These are phyloP conservation scores for Cercospora brassicicola DNA, from an alignment of 2,329 filamentous ascomycete species.

Conservation along the genomic window DNA sequence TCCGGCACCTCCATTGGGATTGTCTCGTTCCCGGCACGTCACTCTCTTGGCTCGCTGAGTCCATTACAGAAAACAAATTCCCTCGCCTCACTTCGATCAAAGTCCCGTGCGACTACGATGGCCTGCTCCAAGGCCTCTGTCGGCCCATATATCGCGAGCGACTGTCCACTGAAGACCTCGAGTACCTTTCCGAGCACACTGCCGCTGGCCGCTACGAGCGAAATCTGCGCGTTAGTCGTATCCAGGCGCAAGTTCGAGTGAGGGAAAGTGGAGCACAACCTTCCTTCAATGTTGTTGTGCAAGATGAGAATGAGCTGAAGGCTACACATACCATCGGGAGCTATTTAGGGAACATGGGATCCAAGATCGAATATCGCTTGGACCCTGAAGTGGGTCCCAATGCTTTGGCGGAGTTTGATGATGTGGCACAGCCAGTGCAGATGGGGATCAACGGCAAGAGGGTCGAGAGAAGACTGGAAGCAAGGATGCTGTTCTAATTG, in stretches of 20 bases:
- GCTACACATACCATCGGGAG: constrained; percentile 59
- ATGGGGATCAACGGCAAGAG: constrained; percentile 10
- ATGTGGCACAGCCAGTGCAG: constrained; percentile 19
- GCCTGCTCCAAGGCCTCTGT: constrained; percentile 68
- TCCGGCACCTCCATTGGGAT: constrained; percentile 60
- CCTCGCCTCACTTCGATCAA: constrained; percentile 62
- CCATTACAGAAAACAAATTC: constrained; percentile 63
- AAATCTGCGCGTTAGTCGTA: constrained; percentile 50
- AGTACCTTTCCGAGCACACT: constrained; percentile 17
- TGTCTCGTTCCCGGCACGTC: constrained; percentile 58
- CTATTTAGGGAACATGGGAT: constrained; percentile 62
- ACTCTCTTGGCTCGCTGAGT: constrained; percentile 63
- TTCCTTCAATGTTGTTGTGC: constrained; percentile 60
- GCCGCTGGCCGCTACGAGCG: constrained; percentile 22
- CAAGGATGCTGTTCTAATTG: constrained; percentile 4
- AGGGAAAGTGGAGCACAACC: constrained; percentile 58
- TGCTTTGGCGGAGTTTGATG: constrained; percentile 28
- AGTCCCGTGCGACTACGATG: constrained; percentile 68
- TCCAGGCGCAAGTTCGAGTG: constrained; percentile 65
- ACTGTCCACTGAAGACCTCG: constrained; percentile 48
- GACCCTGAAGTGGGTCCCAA: constrained; percentile 50
- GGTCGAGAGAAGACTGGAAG: constrained; percentile 8
- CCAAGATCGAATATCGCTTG: constrained; percentile 62
- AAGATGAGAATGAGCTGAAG: constrained; percentile 50
- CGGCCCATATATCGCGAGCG: constrained; percentile 60